Evolutionary conservation across 2,329 filamentous ascomycete species (phyloP).

Genomic region (Calonectria naviculata): DNA sequence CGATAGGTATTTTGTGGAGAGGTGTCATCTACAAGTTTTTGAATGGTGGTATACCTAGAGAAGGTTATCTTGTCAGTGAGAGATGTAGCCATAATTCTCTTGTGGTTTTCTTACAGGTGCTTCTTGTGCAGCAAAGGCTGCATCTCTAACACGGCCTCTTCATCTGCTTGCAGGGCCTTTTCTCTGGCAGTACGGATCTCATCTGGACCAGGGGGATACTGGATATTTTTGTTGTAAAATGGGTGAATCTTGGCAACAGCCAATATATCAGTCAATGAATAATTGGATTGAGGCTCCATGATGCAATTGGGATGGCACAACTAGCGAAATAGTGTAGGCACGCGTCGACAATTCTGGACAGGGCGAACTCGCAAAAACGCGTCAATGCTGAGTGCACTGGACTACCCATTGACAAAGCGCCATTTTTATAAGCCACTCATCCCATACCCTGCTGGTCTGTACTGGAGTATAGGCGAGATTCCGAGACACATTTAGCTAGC

Average conservation of each 20-base stretch:
- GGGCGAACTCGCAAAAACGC: not conserved
- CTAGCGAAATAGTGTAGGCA: not conserved
- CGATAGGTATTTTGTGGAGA: conserved; percentile 50
- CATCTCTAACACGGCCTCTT: not conserved
- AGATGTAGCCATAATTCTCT: accelerated
- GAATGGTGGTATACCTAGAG: conserved; percentile 46
- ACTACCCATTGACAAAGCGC: not conserved
- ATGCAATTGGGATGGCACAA: not conserved
- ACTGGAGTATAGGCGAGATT: not conserved
- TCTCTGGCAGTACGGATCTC: conserved; percentile 18
- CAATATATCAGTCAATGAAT: conserved; percentile 45
- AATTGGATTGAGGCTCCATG: conserved; percentile 24
- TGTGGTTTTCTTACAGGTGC: conserved; percentile 33
- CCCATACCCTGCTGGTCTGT: not conserved
- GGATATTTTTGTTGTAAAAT: conserved; percentile 42
- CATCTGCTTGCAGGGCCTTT: not conserved
- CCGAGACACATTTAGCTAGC: not conserved
- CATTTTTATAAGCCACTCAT: not conserved
- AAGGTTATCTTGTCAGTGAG: not conserved
- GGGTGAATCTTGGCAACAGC: conserved; percentile 48
- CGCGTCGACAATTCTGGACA: not conserved
- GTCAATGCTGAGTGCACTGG: too few relatives aligned
- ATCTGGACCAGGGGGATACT: conserved; percentile 44
- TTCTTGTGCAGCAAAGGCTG: conserved; percentile 36
- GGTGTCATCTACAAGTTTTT: conserved; percentile 49